Percentiles rank a stretch among this genome's conserved stretches.
phyloP scores from a whole-genome alignment of 139 green algal species.

The Ettlia oleoabundans region DNA sequence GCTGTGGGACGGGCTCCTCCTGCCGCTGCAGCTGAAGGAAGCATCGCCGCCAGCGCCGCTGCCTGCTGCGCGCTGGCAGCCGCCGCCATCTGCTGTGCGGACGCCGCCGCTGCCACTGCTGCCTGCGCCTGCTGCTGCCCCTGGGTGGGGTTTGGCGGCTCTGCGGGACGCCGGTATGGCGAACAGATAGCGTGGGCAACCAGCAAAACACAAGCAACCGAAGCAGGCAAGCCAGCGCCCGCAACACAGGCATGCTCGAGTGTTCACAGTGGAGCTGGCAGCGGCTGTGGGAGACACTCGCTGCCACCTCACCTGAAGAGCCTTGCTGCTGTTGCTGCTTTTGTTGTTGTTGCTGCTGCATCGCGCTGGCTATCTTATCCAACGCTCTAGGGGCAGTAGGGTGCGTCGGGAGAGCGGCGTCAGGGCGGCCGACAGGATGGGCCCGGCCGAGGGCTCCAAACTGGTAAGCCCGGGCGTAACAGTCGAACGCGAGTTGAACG shows the following conservation, averaged over 20 bases:
- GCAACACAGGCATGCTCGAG: too few species aligned
- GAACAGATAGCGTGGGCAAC: too few species aligned
- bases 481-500: too few species aligned
- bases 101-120: background rate
- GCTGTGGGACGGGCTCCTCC: background rate
- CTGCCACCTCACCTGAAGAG: background rate
- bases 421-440: too few species aligned
- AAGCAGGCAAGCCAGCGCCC: background rate
- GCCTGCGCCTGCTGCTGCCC: constrained; percentile 25
- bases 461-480: too few species aligned
- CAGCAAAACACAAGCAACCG: too few species aligned
- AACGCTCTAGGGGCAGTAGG: too few species aligned
- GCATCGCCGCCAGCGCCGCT: constrained; percentile 4
- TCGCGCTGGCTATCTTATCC: too few species aligned
- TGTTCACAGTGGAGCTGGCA: background rate
- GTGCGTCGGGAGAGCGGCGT: too few species aligned
- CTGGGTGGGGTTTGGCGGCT: background rate
- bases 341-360: background rate
- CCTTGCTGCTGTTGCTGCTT: too few species aligned
- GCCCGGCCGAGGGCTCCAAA: too few species aligned
- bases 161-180: too few species aligned
- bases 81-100: background rate
- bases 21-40: background rate
- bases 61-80: constrained; percentile 10
- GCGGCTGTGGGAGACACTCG: background rate